phyloP scores from a whole-genome alignment of 192 early-diverging fungal genomes.

The Linnemannia schmuckeri region DNA sequence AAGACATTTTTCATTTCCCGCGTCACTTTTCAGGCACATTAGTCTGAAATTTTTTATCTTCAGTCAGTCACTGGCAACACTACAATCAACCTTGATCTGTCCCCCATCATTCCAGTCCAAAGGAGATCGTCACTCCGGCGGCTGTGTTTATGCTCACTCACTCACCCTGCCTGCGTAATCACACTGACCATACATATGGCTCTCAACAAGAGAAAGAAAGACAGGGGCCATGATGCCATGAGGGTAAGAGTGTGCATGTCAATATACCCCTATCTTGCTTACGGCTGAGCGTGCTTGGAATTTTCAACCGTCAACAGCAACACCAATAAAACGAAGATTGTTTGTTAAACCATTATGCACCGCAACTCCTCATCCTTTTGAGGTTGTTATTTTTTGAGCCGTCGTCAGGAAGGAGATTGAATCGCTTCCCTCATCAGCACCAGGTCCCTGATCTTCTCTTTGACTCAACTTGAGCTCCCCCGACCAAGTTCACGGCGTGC shows the following conservation, averaged over 20 bases:
- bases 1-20: constrained; percentile 2
- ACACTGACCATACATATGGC: neutral
- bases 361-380: neutral
- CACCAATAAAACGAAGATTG: neutral
- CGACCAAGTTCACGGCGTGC: neutral
- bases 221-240: neutral
- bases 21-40: neutral
- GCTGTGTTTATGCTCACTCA: neutral
- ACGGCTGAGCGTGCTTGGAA: neutral
- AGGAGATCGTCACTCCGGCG: neutral
- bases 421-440: neutral
- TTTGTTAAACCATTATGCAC: neutral
- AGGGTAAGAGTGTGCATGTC: neutral
- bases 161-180: neutral
- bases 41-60: neutral
- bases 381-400: neutral
- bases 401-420: constrained; percentile 4
- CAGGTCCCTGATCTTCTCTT: neutral
- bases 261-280: neutral
- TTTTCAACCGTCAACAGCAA: neutral
- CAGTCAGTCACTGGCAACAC: neutral
- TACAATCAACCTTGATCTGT: too few relatives aligned
- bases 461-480: neutral
- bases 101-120: too few relatives aligned
- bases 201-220: neutral